Conservation (phyloP, 2,329 filamentous ascomycete genomes). For the Emmonsiellopsis sp. region DNA sequence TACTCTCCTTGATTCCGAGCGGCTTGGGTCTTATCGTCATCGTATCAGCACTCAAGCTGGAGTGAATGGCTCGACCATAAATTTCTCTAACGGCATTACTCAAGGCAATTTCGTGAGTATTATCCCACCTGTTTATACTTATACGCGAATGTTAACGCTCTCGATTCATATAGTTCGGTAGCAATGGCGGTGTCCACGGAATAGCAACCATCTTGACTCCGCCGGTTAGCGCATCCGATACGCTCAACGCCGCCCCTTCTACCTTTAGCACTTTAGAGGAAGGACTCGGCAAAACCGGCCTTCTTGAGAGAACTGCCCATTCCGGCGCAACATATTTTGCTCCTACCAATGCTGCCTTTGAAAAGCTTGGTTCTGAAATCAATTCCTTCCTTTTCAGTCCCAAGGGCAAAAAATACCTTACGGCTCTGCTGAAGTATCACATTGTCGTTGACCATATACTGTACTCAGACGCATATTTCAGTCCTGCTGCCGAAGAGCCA, state of each 20-base stretch:
- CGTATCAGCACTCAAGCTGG: slow-evolving; percentile 61
- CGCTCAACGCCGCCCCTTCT: slow-evolving; percentile 57
- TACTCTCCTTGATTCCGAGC: slow-evolving; percentile 51
- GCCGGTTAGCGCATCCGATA: slow-evolving; percentile 55
- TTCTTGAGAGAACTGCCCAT: slow-evolving; percentile 49
- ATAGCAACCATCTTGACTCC: slow-evolving; percentile 68
- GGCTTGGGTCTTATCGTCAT: slow-evolving; percentile 59
- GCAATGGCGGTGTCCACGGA: slow-evolving; percentile 74
- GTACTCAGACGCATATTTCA: slow-evolving; percentile 77
- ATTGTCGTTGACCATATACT: slow-evolving; percentile 64
- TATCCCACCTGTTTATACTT: neutral
- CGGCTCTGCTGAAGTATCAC: slow-evolving; percentile 70
- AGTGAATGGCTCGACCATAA: slow-evolving; percentile 57
- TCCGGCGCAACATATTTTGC: slow-evolving; percentile 70
- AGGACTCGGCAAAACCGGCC: slow-evolving; percentile 64
- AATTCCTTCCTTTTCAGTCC: slow-evolving; percentile 82
- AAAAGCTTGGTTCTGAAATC: slow-evolving; percentile 58
- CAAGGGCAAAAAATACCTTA: slow-evolving; percentile 64
- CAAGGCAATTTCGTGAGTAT: slow-evolving; percentile 56
- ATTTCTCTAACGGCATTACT: slow-evolving; percentile 66
- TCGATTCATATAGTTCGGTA: slow-evolving; percentile 45
- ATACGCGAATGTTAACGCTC: neutral
- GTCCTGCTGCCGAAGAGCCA: slow-evolving; percentile 24
- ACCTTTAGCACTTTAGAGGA: slow-evolving; percentile 73
- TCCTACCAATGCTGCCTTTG: slow-evolving; percentile 72